Evolutionary conservation across 805 yeast species (phyloP), one percentile per base, ranked within the genome.

Genomic region (Kluyveromyces starmeri): DNA sequence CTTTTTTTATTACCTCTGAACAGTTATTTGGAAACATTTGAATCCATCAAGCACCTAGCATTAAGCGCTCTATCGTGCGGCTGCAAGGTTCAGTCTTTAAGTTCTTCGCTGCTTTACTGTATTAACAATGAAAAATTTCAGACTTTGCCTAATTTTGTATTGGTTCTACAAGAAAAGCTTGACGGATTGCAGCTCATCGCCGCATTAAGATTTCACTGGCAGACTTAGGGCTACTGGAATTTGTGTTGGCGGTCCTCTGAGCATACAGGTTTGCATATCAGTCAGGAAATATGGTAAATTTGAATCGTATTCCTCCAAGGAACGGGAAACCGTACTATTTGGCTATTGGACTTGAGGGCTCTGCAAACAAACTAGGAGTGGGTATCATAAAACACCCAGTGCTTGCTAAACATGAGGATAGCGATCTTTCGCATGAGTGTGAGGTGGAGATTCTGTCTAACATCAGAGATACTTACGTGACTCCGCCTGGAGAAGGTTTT

Each of bases 401-500:
- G 3, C 35, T 47, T 10, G 18, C 44, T 4, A 20, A 36, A n/a
- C 49, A 47, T 34, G 41, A 32, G 14, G 28, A 41, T 15, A 92
- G 92, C 3, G 71, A 65, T 16, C 61, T 76, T 15, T 59, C 77
- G 1, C 61, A 63, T 4, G 48, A 61, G 1, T 82, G 83, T 48
- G 62, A 75, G 24, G 94, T 95, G 0, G 72, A 70, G 39, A 82
- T 92, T 1, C 65, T 92, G 21, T 65, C 95, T n/a, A 92, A 92
- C 58, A 76, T 92, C 25, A 71, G 99, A 66, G 95, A 92, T 56
- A 92, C 99, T 0, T 92, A 89, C 53, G 68, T 83, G 20, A 81
- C 97, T 1, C 98, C 99, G 7, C 95, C 97, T 1, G 99, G 99
- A 2, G 96, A 92, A 60, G 99, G 98, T 1, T 92, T 92, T 48